Evolutionary conservation across 768 basidiomycete genomes (phyloP), one percentile per base, ranked within the genome.

Genomic region (Trametopsis cervina): DNA sequence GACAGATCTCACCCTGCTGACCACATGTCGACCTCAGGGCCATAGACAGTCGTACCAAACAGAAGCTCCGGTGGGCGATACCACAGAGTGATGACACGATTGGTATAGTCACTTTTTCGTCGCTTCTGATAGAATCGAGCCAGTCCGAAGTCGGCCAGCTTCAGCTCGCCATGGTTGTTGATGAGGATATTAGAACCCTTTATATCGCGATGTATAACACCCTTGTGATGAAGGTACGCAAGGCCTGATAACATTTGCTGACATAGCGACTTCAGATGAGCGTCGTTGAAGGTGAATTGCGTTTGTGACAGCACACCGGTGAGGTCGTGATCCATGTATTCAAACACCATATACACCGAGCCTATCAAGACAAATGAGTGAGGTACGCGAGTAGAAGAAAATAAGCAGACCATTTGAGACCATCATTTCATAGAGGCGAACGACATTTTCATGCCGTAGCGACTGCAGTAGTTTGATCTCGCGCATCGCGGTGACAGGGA

Each of bases 11-110:
- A 95, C 92, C 96, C 96, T 36, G 96, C 96, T 64, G 92, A 95
- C 96, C 96, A 99, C 85, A 98, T 96, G 60, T 99, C 96, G 20
- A 99, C 95, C 60, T 95, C 94, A 4, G 93, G 85, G 2, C 92
- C 94, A 68, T 99, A 99, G 11, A 92, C 80, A 0, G 96, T 99
- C 24, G 93, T 89, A 23, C 96, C 96, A 58, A 97, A 84, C 35
- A 99, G 68, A 18, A 99, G 73, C 60, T 99, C 96, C 9, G 95
- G 96, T 4, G 93, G 89, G 48, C 96, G 78, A 66, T 99, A 99
- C 96, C 96, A 98, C 42, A 96, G 76, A 0, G 96, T 99, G 56
- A 99, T 98, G 42, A 99, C 96, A 25, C 96, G 79, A 64, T 99
- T 99, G n/a, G 96, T 99, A 62, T 99, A 98, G 62, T 99, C 96